These are phyloP conservation scores for Mucor racemosus DNA, from an alignment of 371 early-diverging fungal species.

Conservation along the genomic window DNA sequence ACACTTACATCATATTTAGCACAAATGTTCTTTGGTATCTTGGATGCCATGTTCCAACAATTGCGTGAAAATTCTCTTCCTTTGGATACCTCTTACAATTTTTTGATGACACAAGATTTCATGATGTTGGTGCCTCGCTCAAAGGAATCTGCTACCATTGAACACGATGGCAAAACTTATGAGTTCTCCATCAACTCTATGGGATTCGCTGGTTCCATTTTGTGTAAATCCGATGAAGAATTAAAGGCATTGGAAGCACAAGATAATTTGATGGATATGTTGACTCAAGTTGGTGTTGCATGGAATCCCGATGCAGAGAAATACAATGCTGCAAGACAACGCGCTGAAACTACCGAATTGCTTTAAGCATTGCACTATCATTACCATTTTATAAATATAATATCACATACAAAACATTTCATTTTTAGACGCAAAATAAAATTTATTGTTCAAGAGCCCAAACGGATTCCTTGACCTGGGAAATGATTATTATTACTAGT, in stretches of 20 bases:
- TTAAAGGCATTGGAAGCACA: constrained; percentile 48
- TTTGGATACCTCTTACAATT: constrained; percentile 59
- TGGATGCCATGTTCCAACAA: constrained; percentile 57
- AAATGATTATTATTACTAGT: constrained; percentile 6
- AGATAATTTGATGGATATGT: constrained; percentile 42
- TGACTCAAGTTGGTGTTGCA: constrained; percentile 31
- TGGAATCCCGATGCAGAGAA: constrained; percentile 28
- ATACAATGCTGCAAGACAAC: constrained; percentile 20
- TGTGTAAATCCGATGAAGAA: constrained; percentile 63
- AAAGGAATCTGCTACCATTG: constrained; percentile 41
- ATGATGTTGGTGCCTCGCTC: constrained; percentile 76
- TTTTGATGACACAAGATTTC: constrained; percentile 71
- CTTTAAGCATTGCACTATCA: constrained; percentile 8
- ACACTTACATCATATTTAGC: constrained; percentile 45
- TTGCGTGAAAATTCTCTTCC: constrained; percentile 40
- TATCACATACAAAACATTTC: neutral
- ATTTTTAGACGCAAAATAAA: neutral
- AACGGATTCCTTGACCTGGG: constrained; percentile 25
- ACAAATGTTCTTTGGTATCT: constrained; percentile 54
- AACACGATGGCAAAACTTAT: constrained; percentile 27
- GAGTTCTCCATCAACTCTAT: constrained; percentile 67
- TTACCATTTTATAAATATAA: no score
- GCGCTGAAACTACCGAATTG: constrained; percentile 17
- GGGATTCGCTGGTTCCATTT: constrained; percentile 72
- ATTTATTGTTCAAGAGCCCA: constrained; percentile 17